Percentiles rank a stretch among this genome's conserved stretches.
phyloP scores from a whole-genome alignment of 257 asterid genomes.

The Agastache rugosa region DNA sequence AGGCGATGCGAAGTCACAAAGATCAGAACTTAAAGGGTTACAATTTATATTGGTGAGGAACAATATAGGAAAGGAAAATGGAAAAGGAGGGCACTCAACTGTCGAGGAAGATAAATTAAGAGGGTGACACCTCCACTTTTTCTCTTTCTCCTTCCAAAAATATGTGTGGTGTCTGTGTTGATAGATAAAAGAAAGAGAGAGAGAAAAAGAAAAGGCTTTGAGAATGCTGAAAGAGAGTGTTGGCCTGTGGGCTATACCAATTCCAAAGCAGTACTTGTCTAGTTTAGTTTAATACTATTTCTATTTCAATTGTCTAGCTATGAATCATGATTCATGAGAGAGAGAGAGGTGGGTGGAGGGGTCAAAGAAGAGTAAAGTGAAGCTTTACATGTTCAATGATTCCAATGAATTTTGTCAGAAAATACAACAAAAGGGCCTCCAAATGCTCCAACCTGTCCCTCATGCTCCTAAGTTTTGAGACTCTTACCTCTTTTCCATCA shows the following conservation, averaged over 20 bases:
- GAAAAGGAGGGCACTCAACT: conserved; percentile 45
- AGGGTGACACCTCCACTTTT: conserved; percentile 39
- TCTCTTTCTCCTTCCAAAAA: conserved; percentile 38
- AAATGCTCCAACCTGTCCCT: conserved; percentile 60
- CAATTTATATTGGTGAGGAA: conserved; percentile 21
- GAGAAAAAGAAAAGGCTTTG: conserved; percentile 37
- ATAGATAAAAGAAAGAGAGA: conserved; percentile 31
- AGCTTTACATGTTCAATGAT: conserved; percentile 70
- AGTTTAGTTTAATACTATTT: conserved; percentile 11
- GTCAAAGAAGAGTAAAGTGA: conserved; percentile 51
- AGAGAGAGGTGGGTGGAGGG: conserved; percentile 36
- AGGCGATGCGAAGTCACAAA: conserved; percentile 61
- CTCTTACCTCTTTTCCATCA: not conserved
- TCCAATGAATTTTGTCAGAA: conserved; percentile 64
- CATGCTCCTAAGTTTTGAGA: conserved; percentile 44
- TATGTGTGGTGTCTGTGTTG: conserved; percentile 45
- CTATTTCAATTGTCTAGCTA: conserved; percentile 16
- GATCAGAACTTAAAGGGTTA: conserved; percentile 64
- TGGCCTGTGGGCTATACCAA: conserved; percentile 45
- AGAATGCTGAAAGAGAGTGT: conserved; percentile 49
- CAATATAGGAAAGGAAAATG: conserved; percentile 37
- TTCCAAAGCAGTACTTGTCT: conserved; percentile 40
- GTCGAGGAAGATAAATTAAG: conserved; percentile 47
- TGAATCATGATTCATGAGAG: conserved; percentile 5
- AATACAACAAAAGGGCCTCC: conserved; percentile 64